A percentile compares a stretch with the other conserved stretches of the same genome.
Evolutionary conservation across 192 early-diverging fungal species (phyloP).

Genomic region (Anaeromyces robustus): DNA sequence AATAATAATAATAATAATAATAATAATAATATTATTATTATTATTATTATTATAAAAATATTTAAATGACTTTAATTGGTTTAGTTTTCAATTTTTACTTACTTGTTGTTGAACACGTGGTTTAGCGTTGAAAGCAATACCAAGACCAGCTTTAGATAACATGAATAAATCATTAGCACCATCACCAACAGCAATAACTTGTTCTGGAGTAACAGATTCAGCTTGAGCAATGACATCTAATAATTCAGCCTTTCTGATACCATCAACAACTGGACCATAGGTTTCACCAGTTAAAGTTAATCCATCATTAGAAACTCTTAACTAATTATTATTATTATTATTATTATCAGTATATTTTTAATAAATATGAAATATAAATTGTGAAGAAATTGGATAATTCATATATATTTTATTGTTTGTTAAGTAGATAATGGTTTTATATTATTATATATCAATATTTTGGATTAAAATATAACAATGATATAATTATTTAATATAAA

Average conservation of each 20-base stretch:
- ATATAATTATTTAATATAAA: too few relatives aligned
- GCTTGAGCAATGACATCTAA: conserved; percentile 92
- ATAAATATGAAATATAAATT: too few relatives aligned
- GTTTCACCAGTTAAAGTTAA: conserved; percentile 71
- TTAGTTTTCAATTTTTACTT: conserved; percentile 1
- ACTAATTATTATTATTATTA: conserved; percentile 24
- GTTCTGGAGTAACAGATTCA: conserved; percentile 66
- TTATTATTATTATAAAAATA: too few relatives aligned
- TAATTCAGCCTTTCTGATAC: conserved; percentile 81
- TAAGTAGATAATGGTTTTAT: too few relatives aligned
- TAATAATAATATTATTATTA: neutral
- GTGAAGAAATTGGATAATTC: too few relatives aligned
- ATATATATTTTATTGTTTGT: too few relatives aligned
- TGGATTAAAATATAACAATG: too few relatives aligned
- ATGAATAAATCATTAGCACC: conserved; percentile 96
- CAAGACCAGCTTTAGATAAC: conserved; percentile 82
- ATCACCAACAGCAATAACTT: conserved; percentile 95
- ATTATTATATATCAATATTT: too few relatives aligned
- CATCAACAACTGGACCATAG: conserved; percentile 77
- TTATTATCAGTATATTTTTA: too few relatives aligned
- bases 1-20: neutral
- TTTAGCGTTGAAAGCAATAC: conserved; percentile 97
- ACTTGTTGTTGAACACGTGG: conserved; percentile 84
- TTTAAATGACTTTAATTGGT: too few relatives aligned
- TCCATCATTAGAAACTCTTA: conserved; percentile 74